phyloP scores from a whole-genome alignment of 1,139 yeast genomes.

The Sugiyamaella castrensis region DNA sequence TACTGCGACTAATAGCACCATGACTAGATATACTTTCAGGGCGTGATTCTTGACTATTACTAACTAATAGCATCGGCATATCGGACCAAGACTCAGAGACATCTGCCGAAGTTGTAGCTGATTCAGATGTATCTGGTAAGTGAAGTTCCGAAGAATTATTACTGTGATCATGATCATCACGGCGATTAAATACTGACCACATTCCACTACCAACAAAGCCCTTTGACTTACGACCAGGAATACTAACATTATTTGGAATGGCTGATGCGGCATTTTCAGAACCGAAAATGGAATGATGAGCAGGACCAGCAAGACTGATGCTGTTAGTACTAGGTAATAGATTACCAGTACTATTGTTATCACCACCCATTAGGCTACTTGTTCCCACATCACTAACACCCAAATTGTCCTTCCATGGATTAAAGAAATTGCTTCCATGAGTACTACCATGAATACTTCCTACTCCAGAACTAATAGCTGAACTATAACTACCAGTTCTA shows the following conservation, averaged over 20 bases:
- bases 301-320: too few relatives aligned
- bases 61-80: slow-evolving; percentile 18
- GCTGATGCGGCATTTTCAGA: too few relatives aligned
- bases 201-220: slow-evolving; percentile 11
- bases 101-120: background rate
- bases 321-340: too few relatives aligned
- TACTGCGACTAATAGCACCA: slow-evolving; percentile 21
- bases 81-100: slow-evolving; percentile 12
- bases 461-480: slow-evolving; percentile 19
- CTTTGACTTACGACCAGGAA: slow-evolving; percentile 1
- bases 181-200: slow-evolving; percentile 16
- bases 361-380: background rate
- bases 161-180: slow-evolving; percentile 4
- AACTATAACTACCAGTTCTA: slow-evolving; percentile 27
- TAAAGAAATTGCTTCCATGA: slow-evolving; percentile 21
- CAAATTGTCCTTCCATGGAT: slow-evolving; percentile 26
- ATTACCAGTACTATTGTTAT: background rate
- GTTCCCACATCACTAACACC: background rate
- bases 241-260: too few relatives aligned
- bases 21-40: slow-evolving; percentile 14
- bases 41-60: slow-evolving; percentile 17
- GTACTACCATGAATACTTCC: slow-evolving; percentile 5
- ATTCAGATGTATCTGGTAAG: slow-evolving; percentile 5
- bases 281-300: too few relatives aligned
- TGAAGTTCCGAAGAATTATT: slow-evolving; percentile 3